Evolutionary conservation across 1,284 basidiomycete genomes (phyloP), one percentile per base, ranked within the genome.

Genomic region (Termitomyces sp.): DNA sequence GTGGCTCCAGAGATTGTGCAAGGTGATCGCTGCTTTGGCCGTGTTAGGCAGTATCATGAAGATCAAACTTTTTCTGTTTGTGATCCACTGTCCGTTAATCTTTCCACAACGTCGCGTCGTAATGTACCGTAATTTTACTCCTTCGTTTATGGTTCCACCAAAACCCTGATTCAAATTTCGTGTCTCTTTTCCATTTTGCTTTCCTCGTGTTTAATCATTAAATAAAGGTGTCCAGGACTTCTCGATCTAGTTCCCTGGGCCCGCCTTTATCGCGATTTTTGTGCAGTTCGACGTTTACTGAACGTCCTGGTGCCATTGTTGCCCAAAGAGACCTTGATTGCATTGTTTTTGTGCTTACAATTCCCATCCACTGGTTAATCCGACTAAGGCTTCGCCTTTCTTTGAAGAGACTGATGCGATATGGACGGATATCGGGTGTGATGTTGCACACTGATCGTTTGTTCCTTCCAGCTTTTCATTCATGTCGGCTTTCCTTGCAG

Each of bases 1-100:
- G 50, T 49, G 46, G 49, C 51, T 40, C 51, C 42, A 24, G 38
- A 43, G 35, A 61, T 60, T 56, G 52, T 34, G 49, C 46, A 54
- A 42, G 42, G 50, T 63, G 62, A 67, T 65, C 63, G 55, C 49
- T 56, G 18, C 46, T 63, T 78, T 77, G 67, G 42, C n/a, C 41
- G 3, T 75, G 58, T 68, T 76, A 75, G 65, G 54, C 62, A 57
- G 48, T 52, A 49, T 55, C 62, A 45, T 60, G 33, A 41, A 51
- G 34, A 50, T 48, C 48, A 56, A 56, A 54, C 40, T 41, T 37
- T 49, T 53, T 48, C 47, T 31, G 37, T 35, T 48, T 49, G 42
- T 50, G 57, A 56, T 56, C 54, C 54, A 54, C 57, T 49, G 53
- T 55, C 54, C 42, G 34, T 57, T 60, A 53, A 55, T 57, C 51